A percentile compares a stretch with the other conserved stretches of the same genome.
Conservation (phyloP, 2,329 filamentous ascomycete genomes). For the Cladorrhinum sp. region DNA sequence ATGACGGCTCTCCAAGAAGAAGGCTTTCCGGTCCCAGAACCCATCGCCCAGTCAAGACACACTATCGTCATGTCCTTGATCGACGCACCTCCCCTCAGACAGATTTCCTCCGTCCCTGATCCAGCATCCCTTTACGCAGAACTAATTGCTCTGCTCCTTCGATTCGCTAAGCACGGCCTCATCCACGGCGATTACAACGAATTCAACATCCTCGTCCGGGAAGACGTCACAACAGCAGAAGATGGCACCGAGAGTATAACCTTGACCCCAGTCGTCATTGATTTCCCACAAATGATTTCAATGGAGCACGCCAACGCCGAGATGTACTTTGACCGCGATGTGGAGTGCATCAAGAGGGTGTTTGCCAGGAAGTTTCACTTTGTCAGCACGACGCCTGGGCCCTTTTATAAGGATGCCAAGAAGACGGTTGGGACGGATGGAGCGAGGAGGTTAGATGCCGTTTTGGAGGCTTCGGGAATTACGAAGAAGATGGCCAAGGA, state of each 20-base stretch:
- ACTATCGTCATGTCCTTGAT: conserved; percentile 95
- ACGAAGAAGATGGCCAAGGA: conserved; percentile 97
- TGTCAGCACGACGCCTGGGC: conserved; percentile 74
- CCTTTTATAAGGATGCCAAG: conserved; percentile 79
- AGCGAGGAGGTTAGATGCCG: conserved; percentile 72
- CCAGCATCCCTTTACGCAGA: conserved; percentile 88
- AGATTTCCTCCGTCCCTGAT: conserved; percentile 79
- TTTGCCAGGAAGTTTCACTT: conserved; percentile 90
- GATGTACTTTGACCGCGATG: conserved; percentile 96
- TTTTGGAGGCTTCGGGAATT: conserved; percentile 90
- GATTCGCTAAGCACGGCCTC: conserved; percentile 78
- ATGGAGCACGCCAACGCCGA: conserved; percentile 91
- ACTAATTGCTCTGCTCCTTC: conserved; percentile 79
- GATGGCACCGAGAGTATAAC: conserved; percentile 38
- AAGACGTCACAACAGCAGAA: conserved; percentile 43
- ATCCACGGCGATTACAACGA: conserved; percentile 99
- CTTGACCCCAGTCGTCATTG: conserved; percentile 81
- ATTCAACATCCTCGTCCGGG: conserved; percentile 95
- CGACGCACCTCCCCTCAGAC: conserved; percentile 86
- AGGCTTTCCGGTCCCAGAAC: conserved; percentile 85
- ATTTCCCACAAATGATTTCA: conserved; percentile 98
- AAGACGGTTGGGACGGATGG: conserved; percentile 67
- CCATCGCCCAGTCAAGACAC: conserved; percentile 85
- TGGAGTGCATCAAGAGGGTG: conserved; percentile 92
- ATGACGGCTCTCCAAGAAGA: conserved; percentile 83